Evolutionary conservation across 1,284 basidiomycete species (phyloP).

Genomic region (Exobasidium rhododendri): DNA sequence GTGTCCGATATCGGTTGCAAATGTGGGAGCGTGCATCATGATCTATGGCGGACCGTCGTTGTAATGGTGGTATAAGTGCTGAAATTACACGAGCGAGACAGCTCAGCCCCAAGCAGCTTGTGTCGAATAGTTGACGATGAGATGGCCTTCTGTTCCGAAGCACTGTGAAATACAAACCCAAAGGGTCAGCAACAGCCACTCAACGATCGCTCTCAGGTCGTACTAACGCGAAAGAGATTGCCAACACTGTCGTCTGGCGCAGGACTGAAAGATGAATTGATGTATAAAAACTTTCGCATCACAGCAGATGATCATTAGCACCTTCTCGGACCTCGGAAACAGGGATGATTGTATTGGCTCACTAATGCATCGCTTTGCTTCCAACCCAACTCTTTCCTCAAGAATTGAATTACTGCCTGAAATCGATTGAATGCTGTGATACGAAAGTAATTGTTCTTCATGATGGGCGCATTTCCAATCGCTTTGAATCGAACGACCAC

Average conservation of each 20-base stretch:
- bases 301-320: constrained; percentile 6
- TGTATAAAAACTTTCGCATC: constrained; percentile 81
- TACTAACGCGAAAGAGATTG: constrained; percentile 65
- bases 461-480: constrained; percentile 95
- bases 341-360: constrained; percentile 48
- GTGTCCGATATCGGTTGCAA: constrained; percentile 5
- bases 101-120: constrained; percentile 49
- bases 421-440: constrained; percentile 92
- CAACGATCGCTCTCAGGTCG: background rate
- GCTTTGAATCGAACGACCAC: constrained; percentile 97
- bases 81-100: background rate
- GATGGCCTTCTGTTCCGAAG: constrained; percentile 48
- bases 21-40: constrained; percentile 4
- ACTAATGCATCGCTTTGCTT: constrained; percentile 84
- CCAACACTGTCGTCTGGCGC: constrained; percentile 88
- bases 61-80: background rate
- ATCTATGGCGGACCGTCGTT: background rate
- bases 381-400: constrained; percentile 85
- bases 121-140: constrained; percentile 52
- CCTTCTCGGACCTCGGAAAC: background rate
- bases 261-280: constrained; percentile 94
- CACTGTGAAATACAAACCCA: constrained; percentile 22
- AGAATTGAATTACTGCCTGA: constrained; percentile 89
- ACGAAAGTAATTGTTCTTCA: constrained; percentile 94
- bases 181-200: background rate